Conservation (phyloP, 2,329 filamentous ascomycete genomes). For the Colletotrichum sp. region DNA sequence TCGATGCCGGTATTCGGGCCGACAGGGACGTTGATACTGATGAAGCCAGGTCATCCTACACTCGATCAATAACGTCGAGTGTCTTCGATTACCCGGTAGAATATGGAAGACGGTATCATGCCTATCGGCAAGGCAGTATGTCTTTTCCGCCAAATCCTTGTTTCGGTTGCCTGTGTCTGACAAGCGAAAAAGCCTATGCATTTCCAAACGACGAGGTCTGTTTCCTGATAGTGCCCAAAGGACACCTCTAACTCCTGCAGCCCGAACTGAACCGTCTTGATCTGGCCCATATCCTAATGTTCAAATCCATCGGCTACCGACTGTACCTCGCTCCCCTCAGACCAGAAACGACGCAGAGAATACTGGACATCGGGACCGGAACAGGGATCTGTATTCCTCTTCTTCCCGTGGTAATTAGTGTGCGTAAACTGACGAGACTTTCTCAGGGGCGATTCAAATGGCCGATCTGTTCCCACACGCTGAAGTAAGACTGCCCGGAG, state of each 20-base stretch:
- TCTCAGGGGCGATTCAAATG: not conserved
- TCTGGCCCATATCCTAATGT: not conserved
- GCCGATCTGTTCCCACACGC: not conserved
- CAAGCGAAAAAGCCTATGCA: conserved; percentile 17
- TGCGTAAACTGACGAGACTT: too few species aligned
- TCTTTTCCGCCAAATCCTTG: not conserved
- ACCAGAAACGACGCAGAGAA: conserved; percentile 27
- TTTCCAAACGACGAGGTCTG: conserved; percentile 40
- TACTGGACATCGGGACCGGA: conserved; percentile 66
- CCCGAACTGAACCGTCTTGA: not conserved
- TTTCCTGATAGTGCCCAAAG: too few species aligned
- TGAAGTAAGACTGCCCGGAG: not conserved
- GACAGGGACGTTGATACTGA: not conserved
- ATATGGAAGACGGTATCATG: not conserved
- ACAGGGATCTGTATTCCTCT: conserved; percentile 59
- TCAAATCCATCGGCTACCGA: not conserved
- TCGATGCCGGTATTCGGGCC: too few species aligned
- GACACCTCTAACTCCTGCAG: not conserved
- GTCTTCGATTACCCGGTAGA: not conserved
- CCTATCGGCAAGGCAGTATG: not conserved
- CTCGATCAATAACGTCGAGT: not conserved
- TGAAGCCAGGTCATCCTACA: not conserved
- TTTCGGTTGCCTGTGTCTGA: not conserved
- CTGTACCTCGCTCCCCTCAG: not conserved
- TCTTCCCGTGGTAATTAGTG: not conserved